A percentile compares a stretch with the other conserved stretches of the same genome.
Conservation (phyloP, 2,329 filamentous ascomycete genomes). For the Orbilia brochopaga region DNA sequence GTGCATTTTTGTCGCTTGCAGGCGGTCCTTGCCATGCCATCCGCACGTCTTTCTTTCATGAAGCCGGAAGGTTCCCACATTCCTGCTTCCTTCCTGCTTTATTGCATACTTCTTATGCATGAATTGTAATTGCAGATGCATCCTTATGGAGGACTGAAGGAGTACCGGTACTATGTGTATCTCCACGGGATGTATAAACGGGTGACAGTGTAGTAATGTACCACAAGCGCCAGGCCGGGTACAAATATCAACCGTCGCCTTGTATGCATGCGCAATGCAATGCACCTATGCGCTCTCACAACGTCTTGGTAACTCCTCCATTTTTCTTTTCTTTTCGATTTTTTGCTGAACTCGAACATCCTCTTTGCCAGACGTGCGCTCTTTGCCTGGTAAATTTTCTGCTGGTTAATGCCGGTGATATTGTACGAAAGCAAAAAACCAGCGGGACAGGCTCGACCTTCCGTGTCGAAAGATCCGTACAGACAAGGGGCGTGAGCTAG, state of each 20-base stretch:
- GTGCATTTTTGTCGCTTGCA: neutral
- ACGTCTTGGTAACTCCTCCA: constrained; percentile 25
- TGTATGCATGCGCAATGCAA: constrained; percentile 27
- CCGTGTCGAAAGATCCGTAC: neutral
- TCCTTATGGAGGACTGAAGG: neutral
- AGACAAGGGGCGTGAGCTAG: neutral
- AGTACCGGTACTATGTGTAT: neutral
- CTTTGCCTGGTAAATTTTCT: neutral
- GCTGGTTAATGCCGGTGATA: neutral
- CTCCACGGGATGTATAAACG: neutral
- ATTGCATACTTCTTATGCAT: neutral
- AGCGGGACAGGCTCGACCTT: neutral
- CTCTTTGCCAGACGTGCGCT: constrained; percentile 1
- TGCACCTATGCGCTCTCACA: constrained; percentile 43
- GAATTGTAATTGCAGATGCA: constrained; percentile 8
- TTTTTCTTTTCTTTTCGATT: constrained; percentile 7
- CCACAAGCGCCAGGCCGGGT: constrained; percentile 12
- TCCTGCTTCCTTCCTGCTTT: constrained; percentile 27
- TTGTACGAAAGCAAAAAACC: neutral
- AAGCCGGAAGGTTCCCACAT: constrained; percentile 41
- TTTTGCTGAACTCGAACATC: constrained; percentile 34
- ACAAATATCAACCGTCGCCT: constrained; percentile 32
- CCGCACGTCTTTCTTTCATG: constrained; percentile 1
- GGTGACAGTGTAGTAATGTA: constrained; percentile 10
- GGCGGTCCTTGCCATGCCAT: constrained; percentile 26